Evolutionary conservation across 768 basidiomycete species (phyloP).

Genomic region (Rhodotorula diobovata): DNA sequence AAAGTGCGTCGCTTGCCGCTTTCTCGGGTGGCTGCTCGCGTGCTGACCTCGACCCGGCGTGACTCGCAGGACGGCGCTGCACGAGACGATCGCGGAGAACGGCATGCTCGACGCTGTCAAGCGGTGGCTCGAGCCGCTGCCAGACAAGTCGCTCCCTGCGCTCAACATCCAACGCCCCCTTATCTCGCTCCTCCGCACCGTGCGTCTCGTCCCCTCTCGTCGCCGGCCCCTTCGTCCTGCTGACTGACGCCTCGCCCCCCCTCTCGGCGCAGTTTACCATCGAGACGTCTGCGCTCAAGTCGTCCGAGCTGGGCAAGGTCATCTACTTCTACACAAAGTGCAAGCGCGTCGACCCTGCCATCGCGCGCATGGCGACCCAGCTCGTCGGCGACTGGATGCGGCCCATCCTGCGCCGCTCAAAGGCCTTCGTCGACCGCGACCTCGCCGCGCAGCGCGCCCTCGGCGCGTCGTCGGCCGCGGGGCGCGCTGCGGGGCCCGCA

Average conservation of each 20-base stretch:
- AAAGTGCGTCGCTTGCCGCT: slow-evolving; percentile 55
- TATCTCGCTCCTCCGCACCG: slow-evolving; percentile 69
- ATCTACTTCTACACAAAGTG: slow-evolving; percentile 94
- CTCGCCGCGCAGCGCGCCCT: slow-evolving; percentile 58
- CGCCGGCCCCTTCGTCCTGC: background rate
- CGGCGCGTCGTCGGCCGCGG: slow-evolving; percentile 60
- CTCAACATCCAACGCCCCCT: slow-evolving; percentile 92
- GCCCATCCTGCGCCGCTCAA: slow-evolving; percentile 77
- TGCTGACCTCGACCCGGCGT: too few relatives aligned
- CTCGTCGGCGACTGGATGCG: slow-evolving; percentile 83
- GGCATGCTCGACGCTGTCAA: slow-evolving; percentile 84
- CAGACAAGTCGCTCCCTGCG: slow-evolving; percentile 84
- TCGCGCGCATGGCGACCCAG: slow-evolving; percentile 72
- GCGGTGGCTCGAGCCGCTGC: slow-evolving; percentile 89
- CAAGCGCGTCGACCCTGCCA: slow-evolving; percentile 76
- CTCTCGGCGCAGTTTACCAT: slow-evolving; percentile 66
- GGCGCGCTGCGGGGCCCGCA: slow-evolving; percentile 56
- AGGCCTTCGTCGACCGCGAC: slow-evolving; percentile 53
- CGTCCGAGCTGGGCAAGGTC: slow-evolving; percentile 80
- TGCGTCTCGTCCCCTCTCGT: slow-evolving; percentile 29
- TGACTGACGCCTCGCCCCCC: background rate
- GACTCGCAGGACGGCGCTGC: slow-evolving; percentile 59
- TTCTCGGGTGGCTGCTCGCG: too few relatives aligned
- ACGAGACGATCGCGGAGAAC: slow-evolving; percentile 90
- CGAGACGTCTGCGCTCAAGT: slow-evolving; percentile 82